These are phyloP conservation scores for Apiospora rasikravindrae DNA, from an alignment of 2,329 filamentous ascomycete species.

Conservation along the genomic window DNA sequence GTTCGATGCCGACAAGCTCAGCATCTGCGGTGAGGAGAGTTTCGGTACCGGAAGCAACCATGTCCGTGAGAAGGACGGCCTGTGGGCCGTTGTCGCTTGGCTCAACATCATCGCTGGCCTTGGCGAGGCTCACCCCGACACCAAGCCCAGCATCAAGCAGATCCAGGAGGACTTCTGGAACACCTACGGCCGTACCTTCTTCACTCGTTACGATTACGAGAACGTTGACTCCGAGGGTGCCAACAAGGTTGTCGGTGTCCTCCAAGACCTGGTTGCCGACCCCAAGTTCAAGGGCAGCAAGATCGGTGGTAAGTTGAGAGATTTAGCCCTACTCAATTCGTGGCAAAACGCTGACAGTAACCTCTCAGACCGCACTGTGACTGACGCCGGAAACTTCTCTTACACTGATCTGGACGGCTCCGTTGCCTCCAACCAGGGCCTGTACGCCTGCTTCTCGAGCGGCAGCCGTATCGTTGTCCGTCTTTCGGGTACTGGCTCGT, in stretches of 20 bases:
- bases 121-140: slow-evolving; percentile 77
- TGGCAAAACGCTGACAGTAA: slow-evolving; percentile 30
- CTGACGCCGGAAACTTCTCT: slow-evolving; percentile 92
- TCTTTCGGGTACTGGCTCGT: slow-evolving; percentile 92
- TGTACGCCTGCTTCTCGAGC: slow-evolving; percentile 92
- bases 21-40: slow-evolving; percentile 97
- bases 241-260: slow-evolving; percentile 83
- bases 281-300: slow-evolving; percentile 79
- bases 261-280: slow-evolving; percentile 79
- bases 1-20: slow-evolving; percentile 93
- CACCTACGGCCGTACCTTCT: slow-evolving; percentile 96
- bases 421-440: slow-evolving; percentile 92
- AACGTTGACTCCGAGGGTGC: slow-evolving; percentile 90
- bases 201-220: slow-evolving; percentile 99
- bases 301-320: slow-evolving; percentile 65
- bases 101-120: slow-evolving; percentile 97
- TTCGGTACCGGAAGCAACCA: slow-evolving; percentile 99
- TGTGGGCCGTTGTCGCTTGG: slow-evolving; percentile 98
- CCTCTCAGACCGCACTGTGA: slow-evolving; percentile 71
- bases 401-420: slow-evolving; percentile 99
- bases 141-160: slow-evolving; percentile 89
- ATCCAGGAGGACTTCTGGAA: slow-evolving; percentile 98
- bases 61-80: slow-evolving; percentile 97
- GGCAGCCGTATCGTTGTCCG: slow-evolving; percentile 95
- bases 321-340: not conserved